Percentiles rank a stretch among this genome's conserved stretches.
Conservation (phyloP, 306 rosid genomes). For the Phaseolus lunatus region DNA sequence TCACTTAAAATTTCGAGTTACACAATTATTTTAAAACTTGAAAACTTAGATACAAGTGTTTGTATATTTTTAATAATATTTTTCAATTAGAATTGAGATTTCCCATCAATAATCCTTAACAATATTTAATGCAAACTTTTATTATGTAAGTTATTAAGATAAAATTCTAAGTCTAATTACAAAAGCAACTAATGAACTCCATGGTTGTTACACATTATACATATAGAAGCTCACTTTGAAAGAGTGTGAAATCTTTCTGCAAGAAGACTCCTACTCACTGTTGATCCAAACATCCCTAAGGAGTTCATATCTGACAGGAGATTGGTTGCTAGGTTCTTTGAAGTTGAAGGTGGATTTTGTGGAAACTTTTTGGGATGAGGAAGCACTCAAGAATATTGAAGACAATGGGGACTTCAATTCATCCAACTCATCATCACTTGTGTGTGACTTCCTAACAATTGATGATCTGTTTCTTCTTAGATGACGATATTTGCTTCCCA, state of each 20-base stretch:
- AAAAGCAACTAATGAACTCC: not conserved
- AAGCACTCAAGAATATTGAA: slow-evolving; percentile 52
- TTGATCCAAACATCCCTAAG: slow-evolving; percentile 75
- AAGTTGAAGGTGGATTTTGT: slow-evolving; percentile 51
- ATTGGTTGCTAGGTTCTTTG: slow-evolving; percentile 49
- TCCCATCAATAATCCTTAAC: not conserved
- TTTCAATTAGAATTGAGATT: not conserved
- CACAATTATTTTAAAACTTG: not conserved
- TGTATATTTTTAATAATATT: not conserved
- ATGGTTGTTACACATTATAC: not conserved
- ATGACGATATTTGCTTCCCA: slow-evolving; percentile 59
- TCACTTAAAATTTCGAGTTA: no score
- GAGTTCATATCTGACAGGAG: slow-evolving; percentile 73
- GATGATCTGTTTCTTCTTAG: slow-evolving; percentile 76
- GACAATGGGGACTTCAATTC: slow-evolving; percentile 75
- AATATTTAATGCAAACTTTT: not conserved
- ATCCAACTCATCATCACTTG: slow-evolving; percentile 87
- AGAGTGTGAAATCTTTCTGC: not conserved
- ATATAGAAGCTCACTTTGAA: not conserved
- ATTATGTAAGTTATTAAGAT: not conserved
- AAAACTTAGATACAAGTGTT: not conserved
- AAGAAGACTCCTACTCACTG: slow-evolving; percentile 47
- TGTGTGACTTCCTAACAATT: slow-evolving; percentile 64
- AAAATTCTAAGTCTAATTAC: not conserved
- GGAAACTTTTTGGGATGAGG: slow-evolving; percentile 49